Conservation (phyloP, 2,329 filamentous ascomycete species). For the Fusarium secorum region DNA sequence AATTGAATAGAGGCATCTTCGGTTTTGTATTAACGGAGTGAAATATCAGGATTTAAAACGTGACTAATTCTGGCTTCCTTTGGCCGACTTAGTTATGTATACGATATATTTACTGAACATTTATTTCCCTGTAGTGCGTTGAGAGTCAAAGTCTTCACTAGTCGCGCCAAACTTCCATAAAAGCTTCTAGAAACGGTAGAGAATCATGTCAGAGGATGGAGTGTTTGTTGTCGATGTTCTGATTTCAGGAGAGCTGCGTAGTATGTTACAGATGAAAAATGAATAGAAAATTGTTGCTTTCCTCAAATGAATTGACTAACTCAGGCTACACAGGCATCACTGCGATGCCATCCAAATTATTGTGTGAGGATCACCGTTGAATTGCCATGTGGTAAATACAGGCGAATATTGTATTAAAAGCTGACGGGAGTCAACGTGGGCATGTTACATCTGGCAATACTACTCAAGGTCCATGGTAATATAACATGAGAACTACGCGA, state of each 20-base stretch:
- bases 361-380: constrained; percentile 13
- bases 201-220: background rate
- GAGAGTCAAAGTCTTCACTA: background rate
- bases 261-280: background rate
- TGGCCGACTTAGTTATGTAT: too few relatives aligned
- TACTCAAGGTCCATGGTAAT: constrained; percentile 9
- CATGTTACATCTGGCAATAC: constrained; percentile 1
- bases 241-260: background rate
- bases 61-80: background rate
- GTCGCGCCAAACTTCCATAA: background rate
- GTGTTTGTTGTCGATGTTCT: background rate
- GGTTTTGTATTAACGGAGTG: background rate
- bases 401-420: constrained; percentile 23
- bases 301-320: background rate
- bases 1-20: background rate
- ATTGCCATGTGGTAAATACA: constrained; percentile 41
- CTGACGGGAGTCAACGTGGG: constrained; percentile 14
- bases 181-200: constrained; percentile 9
- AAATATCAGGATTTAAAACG: background rate
- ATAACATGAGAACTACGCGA: background rate
- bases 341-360: background rate
- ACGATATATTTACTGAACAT: background rate
- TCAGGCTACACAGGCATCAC: background rate
- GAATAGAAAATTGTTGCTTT: background rate
- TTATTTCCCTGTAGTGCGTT: background rate